A percentile compares a stretch with the other conserved stretches of the same genome.
phyloP scores from a whole-genome alignment of 2,329 filamentous ascomycete genomes.

The Ambrosiella xylebori region DNA sequence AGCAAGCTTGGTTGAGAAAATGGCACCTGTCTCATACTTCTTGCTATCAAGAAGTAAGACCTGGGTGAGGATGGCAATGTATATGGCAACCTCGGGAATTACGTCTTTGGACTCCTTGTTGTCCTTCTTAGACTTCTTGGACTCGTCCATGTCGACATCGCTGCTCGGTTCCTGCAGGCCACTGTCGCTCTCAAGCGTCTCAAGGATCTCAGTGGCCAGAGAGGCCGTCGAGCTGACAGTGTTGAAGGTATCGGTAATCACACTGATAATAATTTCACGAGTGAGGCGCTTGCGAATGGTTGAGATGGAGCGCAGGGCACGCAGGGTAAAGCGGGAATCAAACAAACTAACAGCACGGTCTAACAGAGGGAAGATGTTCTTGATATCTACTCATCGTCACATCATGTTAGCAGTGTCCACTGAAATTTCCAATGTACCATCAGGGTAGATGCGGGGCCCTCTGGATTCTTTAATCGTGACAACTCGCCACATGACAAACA shows the following conservation, averaged over 20 bases:
- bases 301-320: constrained; percentile 87
- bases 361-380: constrained; percentile 78
- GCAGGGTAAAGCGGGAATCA: constrained; percentile 84
- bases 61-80: constrained; percentile 71
- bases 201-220: constrained; percentile 46
- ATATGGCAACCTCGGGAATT: constrained; percentile 75
- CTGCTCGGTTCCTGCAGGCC: constrained; percentile 24
- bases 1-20: constrained; percentile 70
- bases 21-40: constrained; percentile 59
- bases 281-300: constrained; percentile 84
- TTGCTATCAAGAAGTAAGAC: constrained; percentile 80
- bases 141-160: constrained; percentile 61
- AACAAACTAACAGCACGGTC: constrained; percentile 86
- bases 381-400: constrained; percentile 56
- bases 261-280: constrained; percentile 62
- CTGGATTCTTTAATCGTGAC: not conserved
- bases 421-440: too few species aligned
- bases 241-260: constrained; percentile 66
- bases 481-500: not conserved
- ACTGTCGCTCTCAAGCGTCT: constrained; percentile 53
- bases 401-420: not conserved
- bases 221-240: constrained; percentile 39
- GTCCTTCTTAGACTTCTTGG: constrained; percentile 26
- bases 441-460: not conserved
- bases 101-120: constrained; percentile 66